phyloP scores from a whole-genome alignment of 257 asterid genomes.

The Solanum sejunctum region DNA sequence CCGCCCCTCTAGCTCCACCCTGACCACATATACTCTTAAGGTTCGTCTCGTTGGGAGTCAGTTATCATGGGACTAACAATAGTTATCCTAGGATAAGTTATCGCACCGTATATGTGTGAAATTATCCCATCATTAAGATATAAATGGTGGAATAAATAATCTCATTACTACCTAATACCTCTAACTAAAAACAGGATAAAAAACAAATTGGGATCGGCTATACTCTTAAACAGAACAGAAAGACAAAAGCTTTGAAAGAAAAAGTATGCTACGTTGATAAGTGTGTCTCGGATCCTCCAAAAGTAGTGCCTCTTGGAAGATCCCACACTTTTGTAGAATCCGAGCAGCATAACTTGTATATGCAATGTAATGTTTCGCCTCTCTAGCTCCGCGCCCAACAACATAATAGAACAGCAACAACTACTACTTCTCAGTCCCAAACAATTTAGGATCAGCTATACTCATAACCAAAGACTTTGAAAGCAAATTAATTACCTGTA shows the following conservation, averaged over 20 bases:
- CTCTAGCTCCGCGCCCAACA: not conserved
- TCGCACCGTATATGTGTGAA: too few species aligned
- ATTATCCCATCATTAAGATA: too few species aligned
- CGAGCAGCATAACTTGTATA: not conserved
- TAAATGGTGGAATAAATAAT: too few species aligned
- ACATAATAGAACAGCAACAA: not conserved
- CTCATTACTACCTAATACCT: too few species aligned
- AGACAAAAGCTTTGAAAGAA: not conserved
- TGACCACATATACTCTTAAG: not conserved
- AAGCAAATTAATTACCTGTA: conserved; percentile 32
- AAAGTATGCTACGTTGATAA: not conserved
- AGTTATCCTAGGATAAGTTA: too few species aligned
- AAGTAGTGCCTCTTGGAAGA: not conserved
- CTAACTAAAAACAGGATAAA: too few species aligned
- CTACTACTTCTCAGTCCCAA: not conserved
- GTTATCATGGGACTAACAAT: too few species aligned
- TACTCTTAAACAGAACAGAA: not conserved
- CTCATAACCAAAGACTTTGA: not conserved
- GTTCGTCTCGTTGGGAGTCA: too few species aligned
- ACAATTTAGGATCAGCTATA: not conserved
- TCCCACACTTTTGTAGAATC: not conserved
- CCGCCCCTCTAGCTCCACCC: not conserved
- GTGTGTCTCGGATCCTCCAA: not conserved
- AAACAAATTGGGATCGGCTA: not conserved
- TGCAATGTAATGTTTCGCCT: not conserved